Evolutionary conservation across 768 basidiomycete species (phyloP), one percentile per base, ranked within the genome.

Genomic region (Cyathus striatus): DNA sequence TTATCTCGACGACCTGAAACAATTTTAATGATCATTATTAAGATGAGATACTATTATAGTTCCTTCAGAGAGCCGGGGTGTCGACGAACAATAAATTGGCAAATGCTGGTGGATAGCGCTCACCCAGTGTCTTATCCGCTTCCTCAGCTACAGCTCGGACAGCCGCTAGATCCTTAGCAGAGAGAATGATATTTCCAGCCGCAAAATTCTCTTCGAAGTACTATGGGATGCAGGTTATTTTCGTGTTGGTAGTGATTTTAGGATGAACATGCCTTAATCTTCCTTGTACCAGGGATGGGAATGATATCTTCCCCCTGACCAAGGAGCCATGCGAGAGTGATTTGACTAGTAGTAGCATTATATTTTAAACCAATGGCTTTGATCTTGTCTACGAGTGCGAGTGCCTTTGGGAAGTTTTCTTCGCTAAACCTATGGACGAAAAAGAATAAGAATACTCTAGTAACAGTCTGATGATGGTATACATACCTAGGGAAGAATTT

Each of bases 251-350:
- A 36, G 35, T 12, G 6, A 12, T 18, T 18, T 9, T 9, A 18
- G 7, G 9, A 7, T 12, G 10, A 7, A 12, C 38, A 20, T 22
- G 65, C 64, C 56, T 63, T 61, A 49, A 70, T 55, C 23, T 58
- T 66, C 39, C 61, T 70, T 3, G 73, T 73, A 2, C 72, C 75
- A 2, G 75, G 73, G 48, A 78, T 73, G 4, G 73, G 64, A 46
- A 76, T 67, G 42, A 77, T 48, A 40, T 74, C 67, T 12, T 63
- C 50, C 2, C 73, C 72, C 54, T 76, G 71, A 0, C 67, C 66
- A 14, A 77, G 65, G 3, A 76, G 46, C 73, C 70, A 78, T 1
- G 73, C 75, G n/a, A 80, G 63, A 1, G 67, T 50, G 23, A 75
- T 58, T 52, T 78, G 76, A 3, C 70, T 69, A 2, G 68, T 53